These are phyloP conservation scores for Plantago major DNA, from an alignment of 257 asterid species.

Conservation along the genomic window DNA sequence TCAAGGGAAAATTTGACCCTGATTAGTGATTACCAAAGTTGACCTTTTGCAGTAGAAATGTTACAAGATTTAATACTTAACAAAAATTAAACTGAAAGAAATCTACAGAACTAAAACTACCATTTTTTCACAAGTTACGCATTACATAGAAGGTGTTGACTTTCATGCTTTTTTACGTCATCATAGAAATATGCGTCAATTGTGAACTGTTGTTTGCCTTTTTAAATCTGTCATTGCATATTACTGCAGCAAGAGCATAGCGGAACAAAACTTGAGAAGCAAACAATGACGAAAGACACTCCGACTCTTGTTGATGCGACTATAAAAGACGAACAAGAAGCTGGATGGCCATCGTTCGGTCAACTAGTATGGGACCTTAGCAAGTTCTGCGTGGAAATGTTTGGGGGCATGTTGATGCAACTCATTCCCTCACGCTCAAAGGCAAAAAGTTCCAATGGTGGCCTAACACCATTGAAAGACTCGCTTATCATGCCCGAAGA, in stretches of 20 bases:
- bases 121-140: too few relatives aligned
- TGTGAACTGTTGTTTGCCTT: neutral
- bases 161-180: neutral
- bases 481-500: conserved; percentile 84
- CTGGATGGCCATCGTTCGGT: conserved; percentile 89
- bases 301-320: conserved; percentile 35
- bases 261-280: conserved; percentile 32
- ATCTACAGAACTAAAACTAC: too few relatives aligned
- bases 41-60: too few relatives aligned
- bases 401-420: conserved; percentile 38
- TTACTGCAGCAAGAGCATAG: conserved; percentile 44
- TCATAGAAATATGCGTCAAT: neutral
- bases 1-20: too few relatives aligned
- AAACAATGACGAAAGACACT: conserved; percentile 38
- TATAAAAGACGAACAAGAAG: conserved; percentile 57
- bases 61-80: too few relatives aligned
- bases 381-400: conserved; percentile 59
- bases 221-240: neutral
- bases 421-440: conserved; percentile 38
- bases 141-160: neutral
- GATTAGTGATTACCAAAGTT: too few relatives aligned
- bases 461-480: conserved; percentile 85
- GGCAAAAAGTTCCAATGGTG: conserved; percentile 30
- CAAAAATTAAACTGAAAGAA: too few relatives aligned
- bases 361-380: conserved; percentile 69